Evolutionary conservation across 805 yeast species (phyloP).

Genomic region (Spathaspora sp.): DNA sequence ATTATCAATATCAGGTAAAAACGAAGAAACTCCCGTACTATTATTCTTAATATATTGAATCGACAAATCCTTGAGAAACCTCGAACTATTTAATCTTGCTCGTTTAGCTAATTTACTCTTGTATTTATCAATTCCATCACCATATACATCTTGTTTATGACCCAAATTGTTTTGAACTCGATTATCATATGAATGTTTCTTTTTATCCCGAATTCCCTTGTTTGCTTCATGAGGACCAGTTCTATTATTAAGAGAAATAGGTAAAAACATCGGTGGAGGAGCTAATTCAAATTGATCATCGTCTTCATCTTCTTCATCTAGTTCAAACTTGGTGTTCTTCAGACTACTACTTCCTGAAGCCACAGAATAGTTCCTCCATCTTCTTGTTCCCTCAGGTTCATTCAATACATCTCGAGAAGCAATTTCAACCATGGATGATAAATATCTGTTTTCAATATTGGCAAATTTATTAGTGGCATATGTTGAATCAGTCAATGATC

Average conservation of each 20-base stretch:
- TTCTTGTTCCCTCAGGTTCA: constrained; percentile 43
- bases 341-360: not conserved
- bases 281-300: constrained; percentile 1
- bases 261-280: constrained; percentile 34
- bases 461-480: constrained; percentile 40
- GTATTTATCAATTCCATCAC: constrained; percentile 68
- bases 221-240: constrained; percentile 78
- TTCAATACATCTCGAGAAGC: constrained; percentile 67
- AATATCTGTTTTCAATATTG: constrained; percentile 24
- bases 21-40: constrained; percentile 16
- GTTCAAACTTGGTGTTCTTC: not conserved
- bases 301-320: not conserved
- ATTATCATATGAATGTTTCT: constrained; percentile 76
- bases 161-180: constrained; percentile 65
- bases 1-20: constrained; percentile 56
- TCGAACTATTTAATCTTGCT: constrained; percentile 52
- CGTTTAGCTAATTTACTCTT: constrained; percentile 42
- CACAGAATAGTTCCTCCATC: constrained; percentile 39
- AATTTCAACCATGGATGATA: constrained; percentile 72
- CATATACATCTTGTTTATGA: constrained; percentile 73
- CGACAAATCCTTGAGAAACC: constrained; percentile 56
- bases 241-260: constrained; percentile 75
- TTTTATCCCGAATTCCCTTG: constrained; percentile 77
- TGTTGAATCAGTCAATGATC: constrained; percentile 34
- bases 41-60: constrained; percentile 38